Conservation (phyloP, 352 stramenopile genomes). For the Globisporangium camurandrum region DNA sequence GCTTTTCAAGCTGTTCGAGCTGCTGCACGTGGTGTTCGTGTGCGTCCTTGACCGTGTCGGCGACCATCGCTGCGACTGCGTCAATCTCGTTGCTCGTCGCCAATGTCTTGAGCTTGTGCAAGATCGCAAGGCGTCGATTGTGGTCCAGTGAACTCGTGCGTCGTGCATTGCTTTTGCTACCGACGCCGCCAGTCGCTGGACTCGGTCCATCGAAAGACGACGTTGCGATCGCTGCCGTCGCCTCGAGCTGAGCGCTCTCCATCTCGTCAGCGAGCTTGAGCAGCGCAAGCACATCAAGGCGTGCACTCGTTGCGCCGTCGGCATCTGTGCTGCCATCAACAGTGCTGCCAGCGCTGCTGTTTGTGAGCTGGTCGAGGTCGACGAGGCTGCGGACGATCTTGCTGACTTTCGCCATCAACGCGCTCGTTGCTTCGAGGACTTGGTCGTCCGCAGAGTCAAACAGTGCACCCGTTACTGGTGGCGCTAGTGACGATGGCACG, state of each 20-base stretch:
- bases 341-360: not conserved
- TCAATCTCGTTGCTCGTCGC: conserved; percentile 15
- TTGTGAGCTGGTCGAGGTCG: conserved; percentile 23
- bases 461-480: too few relatives aligned
- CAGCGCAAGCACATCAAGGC: conserved; percentile 28
- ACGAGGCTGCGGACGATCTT: conserved; percentile 58
- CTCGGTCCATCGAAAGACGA: conserved; percentile 3
- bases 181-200: too few relatives aligned
- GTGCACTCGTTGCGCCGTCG: conserved; percentile 14
- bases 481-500: not conserved
- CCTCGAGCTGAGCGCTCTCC: conserved; percentile 18
- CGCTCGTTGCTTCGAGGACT: conserved; percentile 27
- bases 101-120: conserved; percentile 13
- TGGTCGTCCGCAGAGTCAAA: conserved; percentile 9
- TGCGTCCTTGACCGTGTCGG: conserved; percentile 16
- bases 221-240: not conserved
- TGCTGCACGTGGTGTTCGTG: conserved; percentile 20
- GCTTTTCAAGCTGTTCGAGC: conserved; percentile 9
- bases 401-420: conserved; percentile 42
- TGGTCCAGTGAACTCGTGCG: conserved; percentile 10
- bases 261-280: conserved; percentile 54
- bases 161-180: not conserved
- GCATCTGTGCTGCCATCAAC: too few relatives aligned
- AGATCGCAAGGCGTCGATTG: conserved; percentile 11
- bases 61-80: conserved; percentile 13